A percentile compares a stretch with the other conserved stretches of the same genome.
Evolutionary conservation across 352 stramenopile species (phyloP).

Genomic region (Phytophthora capsici): DNA sequence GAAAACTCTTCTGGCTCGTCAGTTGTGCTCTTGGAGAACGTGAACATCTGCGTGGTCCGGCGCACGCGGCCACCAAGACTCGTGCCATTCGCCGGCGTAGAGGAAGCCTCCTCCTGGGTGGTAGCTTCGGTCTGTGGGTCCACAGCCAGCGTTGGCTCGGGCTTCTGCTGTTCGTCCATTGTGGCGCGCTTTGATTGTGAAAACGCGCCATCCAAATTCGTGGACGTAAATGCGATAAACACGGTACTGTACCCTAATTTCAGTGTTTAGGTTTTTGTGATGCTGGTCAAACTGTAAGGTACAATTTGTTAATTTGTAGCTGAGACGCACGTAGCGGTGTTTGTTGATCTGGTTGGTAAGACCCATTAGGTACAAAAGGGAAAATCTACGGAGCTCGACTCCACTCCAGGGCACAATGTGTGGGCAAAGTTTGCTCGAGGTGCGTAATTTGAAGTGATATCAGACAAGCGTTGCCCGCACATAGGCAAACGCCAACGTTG

Average conservation of each 20-base stretch:
- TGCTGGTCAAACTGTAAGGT: not conserved
- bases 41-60: conserved; percentile 72
- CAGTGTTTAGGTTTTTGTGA: not conserved
- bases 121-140: conserved; percentile 13
- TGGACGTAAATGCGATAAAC: not conserved
- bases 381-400: too few relatives aligned
- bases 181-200: conserved; percentile 37
- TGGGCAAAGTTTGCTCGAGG: not conserved
- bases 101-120: not conserved
- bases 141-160: conserved; percentile 14
- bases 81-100: conserved; percentile 25
- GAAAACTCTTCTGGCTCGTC: conserved; percentile 72
- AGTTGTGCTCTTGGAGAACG: conserved; percentile 49
- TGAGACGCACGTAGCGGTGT: too few relatives aligned
- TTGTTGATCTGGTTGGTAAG: too few relatives aligned
- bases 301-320: too few relatives aligned
- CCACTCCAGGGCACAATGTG: too few relatives aligned
- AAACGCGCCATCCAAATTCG: not conserved
- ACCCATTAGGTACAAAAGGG: too few relatives aligned
- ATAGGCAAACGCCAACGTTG: not conserved
- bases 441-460: not conserved
- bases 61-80: conserved; percentile 61
- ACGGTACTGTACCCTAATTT: conserved; percentile 5
- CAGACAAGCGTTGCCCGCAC: not conserved
- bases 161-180: conserved; percentile 22